These are phyloP conservation scores for Carex scoparia DNA, from an alignment of 176 grass and related monocot species.

Conservation along the genomic window DNA sequence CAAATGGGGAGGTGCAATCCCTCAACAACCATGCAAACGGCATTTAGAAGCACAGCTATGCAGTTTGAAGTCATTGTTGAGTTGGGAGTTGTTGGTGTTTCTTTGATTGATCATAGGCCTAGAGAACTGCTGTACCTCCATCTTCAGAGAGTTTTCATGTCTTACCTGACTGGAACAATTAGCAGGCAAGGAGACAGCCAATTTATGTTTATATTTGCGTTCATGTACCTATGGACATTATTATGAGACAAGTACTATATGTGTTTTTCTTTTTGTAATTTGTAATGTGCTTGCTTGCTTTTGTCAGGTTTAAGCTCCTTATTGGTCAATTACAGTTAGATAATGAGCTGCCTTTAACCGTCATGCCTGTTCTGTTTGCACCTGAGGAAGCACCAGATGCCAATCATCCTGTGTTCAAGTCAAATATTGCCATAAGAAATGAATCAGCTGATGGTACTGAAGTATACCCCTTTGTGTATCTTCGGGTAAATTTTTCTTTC, in stretches of 20 bases:
- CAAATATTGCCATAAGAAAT: slow-evolving; percentile 82
- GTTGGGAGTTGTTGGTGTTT: slow-evolving; percentile 85
- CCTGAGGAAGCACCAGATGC: slow-evolving; percentile 66
- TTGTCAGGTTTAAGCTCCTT: slow-evolving; percentile 91
- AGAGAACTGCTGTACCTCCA: slow-evolving; percentile 84
- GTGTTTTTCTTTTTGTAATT: slow-evolving; percentile 17
- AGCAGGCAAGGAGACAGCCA: slow-evolving; percentile 58
- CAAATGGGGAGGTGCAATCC: slow-evolving; percentile 22
- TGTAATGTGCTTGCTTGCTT: background rate
- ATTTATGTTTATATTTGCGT: background rate
- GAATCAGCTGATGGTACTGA: slow-evolving; percentile 71
- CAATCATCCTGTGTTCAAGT: slow-evolving; percentile 86
- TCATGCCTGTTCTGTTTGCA: slow-evolving; percentile 91
- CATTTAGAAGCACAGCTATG: slow-evolving; percentile 19
- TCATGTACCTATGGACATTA: background rate
- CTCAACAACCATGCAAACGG: slow-evolving; percentile 30
- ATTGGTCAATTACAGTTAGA: slow-evolving; percentile 85
- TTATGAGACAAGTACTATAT: background rate
- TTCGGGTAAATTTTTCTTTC: slow-evolving; percentile 56
- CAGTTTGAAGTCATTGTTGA: slow-evolving; percentile 88
- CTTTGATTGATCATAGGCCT: slow-evolving; percentile 89
- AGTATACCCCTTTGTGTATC: slow-evolving; percentile 79
- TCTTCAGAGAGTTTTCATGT: slow-evolving; percentile 80
- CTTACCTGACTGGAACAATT: slow-evolving; percentile 79
- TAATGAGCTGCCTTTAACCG: slow-evolving; percentile 88